Conservation (phyloP, 1,284 basidiomycete species). For the Macrocystidia cucumis region DNA sequence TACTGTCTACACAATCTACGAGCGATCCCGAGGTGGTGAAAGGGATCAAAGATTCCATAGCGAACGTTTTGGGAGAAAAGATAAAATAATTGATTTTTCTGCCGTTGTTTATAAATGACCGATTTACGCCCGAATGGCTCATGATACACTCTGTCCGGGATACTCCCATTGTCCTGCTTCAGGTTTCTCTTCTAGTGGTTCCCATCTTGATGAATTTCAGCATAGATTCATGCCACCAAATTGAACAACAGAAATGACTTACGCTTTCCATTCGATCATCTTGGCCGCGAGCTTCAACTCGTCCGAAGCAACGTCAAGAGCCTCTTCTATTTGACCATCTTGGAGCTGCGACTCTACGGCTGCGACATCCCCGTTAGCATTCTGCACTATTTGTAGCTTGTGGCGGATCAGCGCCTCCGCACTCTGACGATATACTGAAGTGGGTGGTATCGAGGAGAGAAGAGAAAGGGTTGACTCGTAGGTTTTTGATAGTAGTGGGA, state of each 20-base stretch:
- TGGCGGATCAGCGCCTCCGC: conserved; percentile 83
- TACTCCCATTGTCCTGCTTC: conserved; percentile 85
- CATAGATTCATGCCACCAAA: conserved; percentile 7
- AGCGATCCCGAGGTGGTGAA: conserved; percentile 96
- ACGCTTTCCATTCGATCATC: conserved; percentile 97
- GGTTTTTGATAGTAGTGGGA: conserved; percentile 69
- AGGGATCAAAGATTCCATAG: conserved; percentile 93
- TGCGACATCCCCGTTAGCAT: conserved; percentile 57
- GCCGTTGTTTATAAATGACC: conserved; percentile 1
- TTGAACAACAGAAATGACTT: conserved; percentile 29
- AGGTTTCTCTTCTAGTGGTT: conserved; percentile 77
- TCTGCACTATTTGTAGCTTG: conserved; percentile 71
- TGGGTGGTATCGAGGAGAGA: conserved; percentile 66
- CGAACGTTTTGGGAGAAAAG: conserved; percentile 36
- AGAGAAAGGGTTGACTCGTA: conserved; percentile 77
- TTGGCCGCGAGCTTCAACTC: conserved; percentile 76
- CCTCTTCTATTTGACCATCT: conserved; percentile 80
- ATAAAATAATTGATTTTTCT: conserved; percentile 36
- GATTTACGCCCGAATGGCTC: conserved; percentile 11
- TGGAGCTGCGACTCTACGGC: conserved; percentile 68
- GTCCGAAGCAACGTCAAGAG: conserved; percentile 76
- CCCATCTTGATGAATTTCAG: conserved; percentile 57
- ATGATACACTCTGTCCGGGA: conserved; percentile 37
- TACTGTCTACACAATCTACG: conserved; percentile 98
- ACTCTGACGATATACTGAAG: conserved; percentile 88